phyloP scores from a whole-genome alignment of 352 stramenopile species.

The Phytopythium delawarense region DNA sequence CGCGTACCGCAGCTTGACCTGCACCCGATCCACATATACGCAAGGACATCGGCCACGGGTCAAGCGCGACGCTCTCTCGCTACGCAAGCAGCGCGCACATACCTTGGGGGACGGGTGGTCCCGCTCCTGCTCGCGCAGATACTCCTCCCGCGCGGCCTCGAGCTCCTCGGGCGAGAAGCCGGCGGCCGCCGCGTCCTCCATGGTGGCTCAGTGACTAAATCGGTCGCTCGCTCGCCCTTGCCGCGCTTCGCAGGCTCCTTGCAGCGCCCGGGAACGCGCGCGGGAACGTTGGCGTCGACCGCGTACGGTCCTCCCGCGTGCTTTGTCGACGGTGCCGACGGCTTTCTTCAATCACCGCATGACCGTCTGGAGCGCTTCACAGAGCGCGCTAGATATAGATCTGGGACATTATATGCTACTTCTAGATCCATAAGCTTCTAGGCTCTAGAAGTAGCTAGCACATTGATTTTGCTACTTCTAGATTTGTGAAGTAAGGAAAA shows the following conservation, averaged over 20 bases:
- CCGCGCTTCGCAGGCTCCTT: no score
- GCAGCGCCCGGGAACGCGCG: constrained; percentile 1
- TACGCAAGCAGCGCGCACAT: background rate
- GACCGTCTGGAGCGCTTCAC: no score
- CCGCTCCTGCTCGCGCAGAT: constrained; percentile 75
- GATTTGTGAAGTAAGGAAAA: no score
- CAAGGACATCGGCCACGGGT: background rate
- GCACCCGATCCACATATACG: background rate
- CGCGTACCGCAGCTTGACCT: constrained; percentile 74
- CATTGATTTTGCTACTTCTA: no score
- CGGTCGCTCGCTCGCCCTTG: background rate
- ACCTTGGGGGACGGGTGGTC: constrained; percentile 61
- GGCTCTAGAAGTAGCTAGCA: no score
- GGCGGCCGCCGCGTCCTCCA: constrained; percentile 32
- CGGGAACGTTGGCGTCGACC: background rate
- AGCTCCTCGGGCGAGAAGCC: constrained; percentile 78
- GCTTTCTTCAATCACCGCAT: background rate
- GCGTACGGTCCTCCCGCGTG: background rate
- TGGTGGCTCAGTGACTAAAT: background rate
- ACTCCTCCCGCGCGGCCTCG: constrained; percentile 64
- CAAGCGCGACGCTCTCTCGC: no score
- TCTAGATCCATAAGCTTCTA: no score
- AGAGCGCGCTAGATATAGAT: no score
- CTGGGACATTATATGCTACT: no score
- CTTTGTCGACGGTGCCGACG: background rate